Base-by-base conservation (phyloP, 768 basidiomycete genomes). In the Multifurca ochricompacta region DNA sequence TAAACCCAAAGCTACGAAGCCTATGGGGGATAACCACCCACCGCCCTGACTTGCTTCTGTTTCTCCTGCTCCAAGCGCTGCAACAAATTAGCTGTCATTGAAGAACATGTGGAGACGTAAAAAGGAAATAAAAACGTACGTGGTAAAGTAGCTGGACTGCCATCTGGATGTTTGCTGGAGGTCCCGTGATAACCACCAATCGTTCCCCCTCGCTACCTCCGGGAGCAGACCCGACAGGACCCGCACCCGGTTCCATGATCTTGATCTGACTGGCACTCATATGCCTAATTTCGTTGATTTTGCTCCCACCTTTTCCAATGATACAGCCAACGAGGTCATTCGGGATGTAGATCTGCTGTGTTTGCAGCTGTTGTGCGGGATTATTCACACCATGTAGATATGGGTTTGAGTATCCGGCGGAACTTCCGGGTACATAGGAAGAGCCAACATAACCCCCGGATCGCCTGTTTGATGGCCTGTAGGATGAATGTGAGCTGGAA, bases 221-320 rank as follows among this genome's bases (percentile, higher is more conserved):
- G 23, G 87, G 82, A 18, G 80, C 82, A 14, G 85, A 69, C 16
- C 82, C 81, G 3, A 79, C 77, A 25, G 80, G 82, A 6, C 77
- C 77, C 10, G 90, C 90, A 46, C 92, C 93, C 31, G 95, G 93
- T 63, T 99, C 96, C 86, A 95, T 96, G 50, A 99, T 97, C 71
- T 96, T 92, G 70, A 99, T 97, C 64, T 93, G 86, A 69, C 93
- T 95, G 25, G 87, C 87, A 59, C 91, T 94, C 81, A 91, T 87
- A 60, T 91, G 84, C 61, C 96, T 79, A 59, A 99, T 96, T 72
- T 99, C 96, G 65, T 98, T 98, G 74, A 99, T 99, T 73, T 98
- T 99, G 67, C 86, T 84, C 9, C 96, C 96, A 18, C 91, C 95
- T 69, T 98, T 98, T 39, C 96, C 96, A 62, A 99, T 99, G 71